phyloP scores from a whole-genome alignment of 148 eudicot genomes.

The Camellia sinensis region DNA sequence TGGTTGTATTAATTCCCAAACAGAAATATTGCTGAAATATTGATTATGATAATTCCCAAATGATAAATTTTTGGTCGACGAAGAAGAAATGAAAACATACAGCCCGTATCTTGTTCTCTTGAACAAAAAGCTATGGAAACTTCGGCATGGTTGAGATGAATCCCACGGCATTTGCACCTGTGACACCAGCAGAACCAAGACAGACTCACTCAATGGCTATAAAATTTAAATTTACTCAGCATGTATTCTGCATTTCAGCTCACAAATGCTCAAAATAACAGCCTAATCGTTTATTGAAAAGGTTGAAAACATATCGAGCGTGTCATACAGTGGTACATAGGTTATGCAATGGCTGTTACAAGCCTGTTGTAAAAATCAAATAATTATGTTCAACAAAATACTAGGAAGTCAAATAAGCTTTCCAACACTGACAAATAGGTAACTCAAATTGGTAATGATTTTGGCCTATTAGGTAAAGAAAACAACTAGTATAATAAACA shows the following conservation, averaged over 20 bases:
- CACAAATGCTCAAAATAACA: not conserved
- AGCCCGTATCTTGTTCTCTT: conserved; percentile 71
- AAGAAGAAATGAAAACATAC: conserved; percentile 34
- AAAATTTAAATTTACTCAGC: not conserved
- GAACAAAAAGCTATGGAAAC: conserved; percentile 79
- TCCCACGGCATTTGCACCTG: conserved; percentile 93
- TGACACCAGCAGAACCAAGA: not conserved
- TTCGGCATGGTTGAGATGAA: conserved; percentile 95
- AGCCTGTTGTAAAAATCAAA: conserved; percentile 50
- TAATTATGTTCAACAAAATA: not conserved
- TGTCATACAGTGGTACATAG: conserved; percentile 57
- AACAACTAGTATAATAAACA: too few relatives aligned
- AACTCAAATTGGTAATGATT: too few relatives aligned
- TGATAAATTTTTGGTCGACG: not conserved
- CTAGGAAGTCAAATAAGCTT: not conserved
- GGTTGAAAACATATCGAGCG: conserved; percentile 53
- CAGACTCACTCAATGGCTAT: not conserved
- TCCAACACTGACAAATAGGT: too few relatives aligned
- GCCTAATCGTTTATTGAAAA: conserved; percentile 37
- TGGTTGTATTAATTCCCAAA: too few relatives aligned
- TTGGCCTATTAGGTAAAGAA: not conserved
- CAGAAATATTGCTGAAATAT: too few relatives aligned
- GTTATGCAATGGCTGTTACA: conserved; percentile 82
- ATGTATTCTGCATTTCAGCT: not conserved
- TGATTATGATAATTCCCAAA: not conserved